These are phyloP conservation scores for Umbelopsis sp. DNA, from an alignment of 192 early-diverging fungal genomes.

Conservation along the genomic window DNA sequence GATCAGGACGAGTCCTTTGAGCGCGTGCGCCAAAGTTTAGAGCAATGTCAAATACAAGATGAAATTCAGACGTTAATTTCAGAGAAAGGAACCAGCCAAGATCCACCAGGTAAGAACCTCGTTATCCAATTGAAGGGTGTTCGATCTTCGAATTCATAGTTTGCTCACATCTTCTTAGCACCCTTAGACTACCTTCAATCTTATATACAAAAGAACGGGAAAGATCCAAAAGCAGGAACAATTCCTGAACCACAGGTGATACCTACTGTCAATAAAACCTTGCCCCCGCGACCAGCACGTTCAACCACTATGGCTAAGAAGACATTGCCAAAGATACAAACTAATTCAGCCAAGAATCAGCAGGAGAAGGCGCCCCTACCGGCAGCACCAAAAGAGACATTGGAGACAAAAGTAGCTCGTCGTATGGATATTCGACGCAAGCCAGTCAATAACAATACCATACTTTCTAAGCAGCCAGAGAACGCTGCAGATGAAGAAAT, in stretches of 20 bases:
- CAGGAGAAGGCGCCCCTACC: not conserved
- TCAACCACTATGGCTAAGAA: not conserved
- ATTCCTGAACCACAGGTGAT: not conserved
- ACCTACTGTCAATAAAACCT: not conserved
- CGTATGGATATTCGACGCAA: slow-evolving; percentile 16
- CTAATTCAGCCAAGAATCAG: not conserved
- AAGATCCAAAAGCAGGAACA: not conserved
- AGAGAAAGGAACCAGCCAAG: not conserved
- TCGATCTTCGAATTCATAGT: too few species aligned
- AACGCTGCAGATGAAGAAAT: not conserved
- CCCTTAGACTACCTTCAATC: slow-evolving; percentile 9
- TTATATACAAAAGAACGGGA: not conserved
- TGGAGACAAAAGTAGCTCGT: not conserved
- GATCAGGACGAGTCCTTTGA: slow-evolving; percentile 10
- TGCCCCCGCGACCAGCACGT: slow-evolving; percentile 4
- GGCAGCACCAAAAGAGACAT: not conserved
- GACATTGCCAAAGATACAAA: slow-evolving; percentile 2
- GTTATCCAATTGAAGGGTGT: not conserved
- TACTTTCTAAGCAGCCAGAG: not conserved
- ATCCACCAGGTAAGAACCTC: not conserved
- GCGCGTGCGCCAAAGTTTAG: not conserved
- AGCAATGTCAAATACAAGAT: not conserved
- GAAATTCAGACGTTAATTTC: slow-evolving; percentile 6
- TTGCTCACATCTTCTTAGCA: not conserved
- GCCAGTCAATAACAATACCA: not conserved